Evolutionary conservation across 148 eudicot genomes (phyloP), one percentile per base, ranked within the genome.

Genomic region (Chenopodium formosanum): DNA sequence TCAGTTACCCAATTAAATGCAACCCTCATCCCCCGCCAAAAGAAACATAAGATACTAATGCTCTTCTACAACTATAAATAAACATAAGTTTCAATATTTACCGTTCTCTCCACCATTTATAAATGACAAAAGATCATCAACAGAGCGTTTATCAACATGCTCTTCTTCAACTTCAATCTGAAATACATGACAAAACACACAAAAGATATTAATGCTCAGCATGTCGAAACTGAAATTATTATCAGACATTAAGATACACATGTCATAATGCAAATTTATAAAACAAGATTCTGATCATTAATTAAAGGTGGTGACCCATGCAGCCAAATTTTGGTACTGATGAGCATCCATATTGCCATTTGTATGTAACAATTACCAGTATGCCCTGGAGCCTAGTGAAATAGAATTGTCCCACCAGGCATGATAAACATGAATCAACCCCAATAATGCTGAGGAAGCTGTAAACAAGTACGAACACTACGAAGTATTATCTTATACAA

Each of bases 61-160:
- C 23, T 23, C 23, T 23, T 23, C 23, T 23, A 23, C 23, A 23
- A 23, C n/a, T 10, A 69, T 34, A 17, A 0, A 69, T 17, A 4
- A 69, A 32, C 17, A 9, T 7, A 7, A 32, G 17, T 14, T 67
- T 11, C 46, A 32, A 19, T 56, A 23, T 31, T 16, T 79, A 93
- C 94, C 94, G 88, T 89, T 87, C 68, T 88, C 88, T 78, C 81
- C 92, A 76, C 97, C 91, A 83, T 93, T 93, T 85, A 93, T 93
- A 85, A 90, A 93, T 31, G 89, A 89, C 74, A 93, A 86, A 81
- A 93, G 94, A 87, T 93, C 97, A 84, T 93, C 97, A 58, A 93
- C 91, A 60, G 97, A 91, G 20, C 97, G 94, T 65, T 91, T 85
- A 86, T 93, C 97, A 81, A 86, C 86, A 58, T 74, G 84, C 82